Percentiles rank a stretch among this genome's conserved stretches.
These are phyloP conservation scores for Tricholoma matsutake DNA, from an alignment of 768 basidiomycete genomes.

Conservation along the genomic window DNA sequence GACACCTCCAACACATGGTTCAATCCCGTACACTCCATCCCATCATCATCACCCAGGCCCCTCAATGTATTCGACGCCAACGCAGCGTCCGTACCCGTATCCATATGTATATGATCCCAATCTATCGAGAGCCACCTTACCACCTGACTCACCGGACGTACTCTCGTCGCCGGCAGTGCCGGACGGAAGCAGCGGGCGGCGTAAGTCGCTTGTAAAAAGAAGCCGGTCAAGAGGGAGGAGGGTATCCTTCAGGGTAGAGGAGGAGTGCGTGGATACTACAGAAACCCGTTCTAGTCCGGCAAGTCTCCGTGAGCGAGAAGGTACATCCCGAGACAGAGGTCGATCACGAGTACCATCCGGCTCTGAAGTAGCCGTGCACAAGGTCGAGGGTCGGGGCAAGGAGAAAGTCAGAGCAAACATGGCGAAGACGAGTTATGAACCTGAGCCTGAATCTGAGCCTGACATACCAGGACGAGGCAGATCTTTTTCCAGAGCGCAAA, in stretches of 20 bases:
- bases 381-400: slow-evolving; percentile 6
- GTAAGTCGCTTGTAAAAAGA: slow-evolving; percentile 39
- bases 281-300: slow-evolving; percentile 1
- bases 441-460: slow-evolving; percentile 6
- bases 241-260: slow-evolving; percentile 52
- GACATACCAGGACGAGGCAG: slow-evolving; percentile 6
- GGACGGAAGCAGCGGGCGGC: slow-evolving; percentile 21
- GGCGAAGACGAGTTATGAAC: not conserved
- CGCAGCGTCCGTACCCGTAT: slow-evolving; percentile 34
- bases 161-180: slow-evolving; percentile 34
- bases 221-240: slow-evolving; percentile 53
- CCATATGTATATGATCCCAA: slow-evolving; percentile 42
- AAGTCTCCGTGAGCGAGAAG: not conserved
- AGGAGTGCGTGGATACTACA: slow-evolving; percentile 13
- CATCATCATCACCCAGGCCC: slow-evolving; percentile 23
- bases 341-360: not conserved
- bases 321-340: not conserved
- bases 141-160: slow-evolving; percentile 48
- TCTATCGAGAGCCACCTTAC: slow-evolving; percentile 44
- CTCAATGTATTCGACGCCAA: slow-evolving; percentile 35
- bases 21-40: slow-evolving; percentile 28
- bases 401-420: slow-evolving; percentile 9
- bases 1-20: slow-evolving; percentile 20
- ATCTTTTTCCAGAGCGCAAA: slow-evolving; percentile 24
- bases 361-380: not conserved